phyloP scores from a whole-genome alignment of 129 eudicot species.

The Lactuca saligna region DNA sequence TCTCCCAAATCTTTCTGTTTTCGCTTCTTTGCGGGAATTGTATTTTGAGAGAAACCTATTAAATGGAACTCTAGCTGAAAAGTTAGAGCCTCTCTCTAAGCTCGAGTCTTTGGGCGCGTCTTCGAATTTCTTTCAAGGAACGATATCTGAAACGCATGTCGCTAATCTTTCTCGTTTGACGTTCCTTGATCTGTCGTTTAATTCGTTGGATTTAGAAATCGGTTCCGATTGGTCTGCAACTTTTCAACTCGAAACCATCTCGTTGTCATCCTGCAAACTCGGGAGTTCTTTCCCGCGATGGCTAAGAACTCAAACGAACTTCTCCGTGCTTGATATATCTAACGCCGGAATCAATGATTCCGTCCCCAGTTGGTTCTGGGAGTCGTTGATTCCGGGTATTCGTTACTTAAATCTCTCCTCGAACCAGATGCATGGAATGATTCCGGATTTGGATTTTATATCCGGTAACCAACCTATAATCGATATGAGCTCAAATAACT shows the following conservation, averaged over 20 bases:
- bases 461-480: constrained; percentile 14
- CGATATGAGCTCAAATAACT: constrained; percentile 39
- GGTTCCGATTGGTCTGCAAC: constrained; percentile 35
- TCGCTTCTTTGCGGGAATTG: constrained; percentile 22
- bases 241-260: constrained; percentile 37
- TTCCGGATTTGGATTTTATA: constrained; percentile 36
- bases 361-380: constrained; percentile 49
- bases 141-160: constrained; percentile 32
- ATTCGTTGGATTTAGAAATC: constrained; percentile 9
- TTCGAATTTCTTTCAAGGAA: constrained; percentile 34
- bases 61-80: constrained; percentile 31
- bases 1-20: constrained; percentile 37
- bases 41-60: constrained; percentile 33
- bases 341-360: constrained; percentile 30
- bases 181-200: constrained; percentile 14
- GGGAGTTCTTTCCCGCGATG: constrained; percentile 45
- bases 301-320: constrained; percentile 43
- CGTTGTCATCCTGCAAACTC: constrained; percentile 26
- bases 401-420: constrained; percentile 38
- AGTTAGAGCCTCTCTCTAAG: constrained; percentile 31
- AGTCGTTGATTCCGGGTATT: constrained; percentile 22
- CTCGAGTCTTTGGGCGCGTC: constrained; percentile 38
- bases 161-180: constrained; percentile 34
- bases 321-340: constrained; percentile 31
- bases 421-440: constrained; percentile 36